A percentile compares a stretch with the other conserved stretches of the same genome.
phyloP scores from a whole-genome alignment of 2,329 filamentous ascomycete genomes.

The Aschersonia sp. region DNA sequence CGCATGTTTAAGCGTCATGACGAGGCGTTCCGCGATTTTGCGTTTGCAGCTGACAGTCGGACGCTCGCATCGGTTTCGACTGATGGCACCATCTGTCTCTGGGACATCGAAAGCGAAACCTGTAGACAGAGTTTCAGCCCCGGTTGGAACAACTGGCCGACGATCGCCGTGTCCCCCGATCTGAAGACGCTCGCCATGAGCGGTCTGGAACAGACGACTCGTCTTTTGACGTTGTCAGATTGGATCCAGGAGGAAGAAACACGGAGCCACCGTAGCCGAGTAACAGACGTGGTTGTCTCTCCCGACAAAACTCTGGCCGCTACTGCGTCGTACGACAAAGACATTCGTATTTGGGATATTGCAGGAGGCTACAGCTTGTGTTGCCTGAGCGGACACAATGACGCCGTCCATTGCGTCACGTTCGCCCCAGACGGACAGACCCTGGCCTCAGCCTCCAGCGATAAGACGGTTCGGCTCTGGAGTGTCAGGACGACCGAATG shows the following conservation, averaged over 20 bases:
- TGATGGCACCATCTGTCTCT: conserved; percentile 5
- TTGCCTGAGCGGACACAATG: conserved; percentile 2
- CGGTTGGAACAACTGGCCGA: conserved; percentile 6
- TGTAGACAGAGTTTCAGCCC: conserved; percentile 5
- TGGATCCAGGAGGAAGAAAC: conserved; percentile 3
- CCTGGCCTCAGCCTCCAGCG: conserved; percentile 4
- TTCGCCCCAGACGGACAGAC: conserved; percentile 4
- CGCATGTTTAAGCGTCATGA: conserved; percentile 4
- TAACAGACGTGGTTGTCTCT: conserved; percentile 4
- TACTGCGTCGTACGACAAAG: conserved; percentile 4
- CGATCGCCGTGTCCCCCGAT: conserved; percentile 5
- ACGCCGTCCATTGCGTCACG: conserved; percentile 2
- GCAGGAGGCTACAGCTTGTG: conserved; percentile 3
- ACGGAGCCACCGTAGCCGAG: conserved; percentile 4
- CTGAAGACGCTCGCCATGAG: conserved; percentile 5
- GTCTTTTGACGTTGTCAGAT: conserved; percentile 5
- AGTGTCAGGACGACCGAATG: conserved; percentile 1
- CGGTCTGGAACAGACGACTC: conserved; percentile 4
- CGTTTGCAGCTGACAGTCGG: conserved; percentile 5
- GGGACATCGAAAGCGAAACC: conserved; percentile 5
- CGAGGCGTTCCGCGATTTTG: conserved; percentile 5
- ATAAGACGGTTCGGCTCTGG: conserved; percentile 5
- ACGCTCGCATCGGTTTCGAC: conserved; percentile 5
- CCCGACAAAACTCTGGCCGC: conserved; percentile 4
- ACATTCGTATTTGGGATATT: conserved; percentile 5